Evolutionary conservation across 2,329 filamentous ascomycete species (phyloP).

Genomic region (Pseudohalonectria lignicola): DNA sequence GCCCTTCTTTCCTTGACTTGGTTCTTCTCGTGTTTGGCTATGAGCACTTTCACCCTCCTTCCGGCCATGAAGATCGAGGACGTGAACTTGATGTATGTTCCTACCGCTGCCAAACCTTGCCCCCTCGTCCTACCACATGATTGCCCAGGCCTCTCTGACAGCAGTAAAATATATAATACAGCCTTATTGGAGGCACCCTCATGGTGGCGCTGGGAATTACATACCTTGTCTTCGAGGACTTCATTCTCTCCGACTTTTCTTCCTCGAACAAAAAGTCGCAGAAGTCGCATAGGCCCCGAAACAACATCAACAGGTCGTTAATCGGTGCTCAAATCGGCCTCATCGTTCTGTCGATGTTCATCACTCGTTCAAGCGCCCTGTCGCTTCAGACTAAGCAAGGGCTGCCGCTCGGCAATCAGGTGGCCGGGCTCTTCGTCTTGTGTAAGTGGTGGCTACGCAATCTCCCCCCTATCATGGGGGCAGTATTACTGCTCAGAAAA

Average conservation of each 20-base stretch:
- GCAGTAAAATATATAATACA: conserved; percentile 20
- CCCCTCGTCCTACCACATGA: too few relatives aligned
- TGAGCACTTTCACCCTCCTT: conserved; percentile 86
- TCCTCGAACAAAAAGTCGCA: conserved; percentile 23
- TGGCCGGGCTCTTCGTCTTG: conserved; percentile 73
- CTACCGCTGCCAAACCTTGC: too few relatives aligned
- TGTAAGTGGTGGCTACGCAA: conserved; percentile 37
- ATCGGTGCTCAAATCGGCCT: conserved; percentile 68
- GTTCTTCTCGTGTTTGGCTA: conserved; percentile 64
- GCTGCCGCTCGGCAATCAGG: conserved; percentile 76
- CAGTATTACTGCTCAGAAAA: too few relatives aligned
- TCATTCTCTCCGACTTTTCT: conserved; percentile 33
- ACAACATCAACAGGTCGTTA: conserved; percentile 44
- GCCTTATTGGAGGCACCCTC: conserved; percentile 61
- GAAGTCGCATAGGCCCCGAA: too few relatives aligned
- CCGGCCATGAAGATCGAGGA: conserved; percentile 80
- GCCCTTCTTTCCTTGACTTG: conserved; percentile 55
- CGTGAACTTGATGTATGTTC: conserved; percentile 62
- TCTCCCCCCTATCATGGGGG: too few relatives aligned
- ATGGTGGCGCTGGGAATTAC: conserved; percentile 68
- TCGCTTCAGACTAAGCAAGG: conserved; percentile 79
- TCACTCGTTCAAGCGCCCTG: conserved; percentile 76
- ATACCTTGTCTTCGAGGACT: conserved; percentile 73
- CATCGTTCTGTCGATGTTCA: conserved; percentile 67
- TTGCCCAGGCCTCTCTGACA: conserved; percentile 6